Base-by-base conservation (phyloP, 176 grass and related monocot genomes). In the Musa schizocarpa region DNA sequence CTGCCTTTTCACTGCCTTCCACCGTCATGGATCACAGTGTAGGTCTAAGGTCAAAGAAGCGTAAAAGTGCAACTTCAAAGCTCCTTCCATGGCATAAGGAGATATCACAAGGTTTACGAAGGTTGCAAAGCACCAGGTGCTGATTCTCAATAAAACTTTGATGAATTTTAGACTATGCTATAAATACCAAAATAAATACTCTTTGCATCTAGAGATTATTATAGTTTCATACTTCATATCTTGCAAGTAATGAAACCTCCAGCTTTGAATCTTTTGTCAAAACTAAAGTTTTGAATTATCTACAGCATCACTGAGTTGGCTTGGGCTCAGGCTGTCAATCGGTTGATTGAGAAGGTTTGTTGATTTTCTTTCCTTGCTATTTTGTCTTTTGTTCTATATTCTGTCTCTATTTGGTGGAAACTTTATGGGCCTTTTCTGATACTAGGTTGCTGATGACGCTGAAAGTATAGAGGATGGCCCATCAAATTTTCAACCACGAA, bases 271-370 rank as follows among this genome's bases (percentile, higher is more conserved):
- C n/a, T 4, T 53, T 72, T 53, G 51, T 57, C 76, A 50, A 83
- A 50, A 50, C 23, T 85, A 65, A 81, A 66, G 63, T 50, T 52
- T 58, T 81, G 50, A 76, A 71, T 83, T 84, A 53, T 62, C 80
- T 74, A 74, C 88, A 98, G 94, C 74, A 69, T 82, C 43, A 79
- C 21, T 2, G 94, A 93, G 72, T 71, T 89, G 75, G 86, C 88
- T 64, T 98, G 94, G 94, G 88, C 90, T 83, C 89, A 84, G 71
- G 81, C 88, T 87, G 79, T 86, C 73, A 91, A 89, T 84, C 87
- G 94, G 81, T 81, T 98, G 85, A 85, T 87, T 43, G 90, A 98
- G 80, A 98, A 98, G 94, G 93, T 97, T 72, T 63, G 49, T 82
- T 77, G 63, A 50, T n/a, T 21, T 65, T 81, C 25, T 13, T 74